Evolutionary conservation across 1,139 yeast species (phyloP).

Genomic region (Yamadazyma spencermartinsiae): DNA sequence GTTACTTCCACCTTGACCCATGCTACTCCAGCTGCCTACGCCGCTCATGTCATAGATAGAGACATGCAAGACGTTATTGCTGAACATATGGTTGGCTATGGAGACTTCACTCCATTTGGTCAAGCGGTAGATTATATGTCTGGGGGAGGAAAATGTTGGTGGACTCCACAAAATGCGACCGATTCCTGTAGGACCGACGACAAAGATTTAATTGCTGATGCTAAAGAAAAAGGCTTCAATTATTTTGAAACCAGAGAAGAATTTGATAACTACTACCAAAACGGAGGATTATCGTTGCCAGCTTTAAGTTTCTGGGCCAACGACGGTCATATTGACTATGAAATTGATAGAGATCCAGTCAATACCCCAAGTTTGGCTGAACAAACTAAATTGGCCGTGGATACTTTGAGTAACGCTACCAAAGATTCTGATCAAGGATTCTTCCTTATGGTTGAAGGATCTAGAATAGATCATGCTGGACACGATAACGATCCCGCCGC

Average conservation of each 20-base stretch:
- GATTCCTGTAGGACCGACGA: conserved; percentile 74
- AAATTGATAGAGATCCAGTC: conserved; percentile 61
- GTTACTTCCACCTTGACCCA: conserved; percentile 73
- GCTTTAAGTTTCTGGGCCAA: conserved; percentile 69
- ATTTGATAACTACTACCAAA: conserved; percentile 50
- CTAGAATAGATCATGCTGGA: conserved; percentile 91
- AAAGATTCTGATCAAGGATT: conserved; percentile 74
- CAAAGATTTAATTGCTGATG: conserved; percentile 62
- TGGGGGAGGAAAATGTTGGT: conserved; percentile 90
- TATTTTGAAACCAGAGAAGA: conserved; percentile 58
- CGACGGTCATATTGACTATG: conserved; percentile 69
- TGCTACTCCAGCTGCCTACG: conserved; percentile 76
- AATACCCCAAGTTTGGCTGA: conserved; percentile 74
- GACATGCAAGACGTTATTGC: conserved; percentile 75
- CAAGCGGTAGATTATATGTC: conserved; percentile 75
- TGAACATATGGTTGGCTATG: conserved; percentile 67
- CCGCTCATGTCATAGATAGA: conserved; percentile 68
- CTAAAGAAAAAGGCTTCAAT: conserved; percentile 60
- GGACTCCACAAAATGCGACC: conserved; percentile 43
- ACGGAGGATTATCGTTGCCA: conserved; percentile 58
- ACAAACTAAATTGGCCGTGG: conserved; percentile 68
- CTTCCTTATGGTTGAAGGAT: conserved; percentile 81
- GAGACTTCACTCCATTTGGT: conserved; percentile 55
- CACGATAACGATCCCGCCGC: conserved; percentile 75
- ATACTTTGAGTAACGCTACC: conserved; percentile 62